Evolutionary conservation across 2,329 filamentous ascomycete species (phyloP).

Genomic region (Colletotrichum scovillei): DNA sequence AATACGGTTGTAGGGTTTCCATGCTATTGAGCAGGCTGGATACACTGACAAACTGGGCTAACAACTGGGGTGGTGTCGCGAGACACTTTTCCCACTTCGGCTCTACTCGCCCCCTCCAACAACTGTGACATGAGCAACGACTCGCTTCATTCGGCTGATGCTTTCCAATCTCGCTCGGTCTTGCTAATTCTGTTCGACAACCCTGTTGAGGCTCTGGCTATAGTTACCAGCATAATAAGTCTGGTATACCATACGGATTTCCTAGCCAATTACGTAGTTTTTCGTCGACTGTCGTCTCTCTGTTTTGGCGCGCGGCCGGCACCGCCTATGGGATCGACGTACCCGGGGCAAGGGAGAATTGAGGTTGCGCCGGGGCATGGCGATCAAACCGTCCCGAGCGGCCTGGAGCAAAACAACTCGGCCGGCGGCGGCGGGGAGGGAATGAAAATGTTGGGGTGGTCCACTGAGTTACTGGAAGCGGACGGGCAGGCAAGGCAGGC

Average conservation of each 20-base stretch:
- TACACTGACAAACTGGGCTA: too few relatives aligned
- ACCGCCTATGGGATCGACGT: conserved; percentile 15
- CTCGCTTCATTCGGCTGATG: conserved; percentile 12
- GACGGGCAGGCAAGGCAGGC: too few relatives aligned
- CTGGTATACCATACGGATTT: neutral
- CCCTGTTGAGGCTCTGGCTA: neutral
- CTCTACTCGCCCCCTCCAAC: conserved; percentile 7
- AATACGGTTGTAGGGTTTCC: neutral
- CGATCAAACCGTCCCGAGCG: conserved; percentile 35
- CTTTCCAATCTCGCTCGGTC: neutral
- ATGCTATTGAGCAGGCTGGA: neutral
- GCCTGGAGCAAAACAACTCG: conserved; percentile 22
- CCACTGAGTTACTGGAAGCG: too few relatives aligned
- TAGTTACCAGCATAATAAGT: neutral
- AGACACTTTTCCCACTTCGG: neutral
- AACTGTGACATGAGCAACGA: neutral
- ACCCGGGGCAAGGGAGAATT: conserved; percentile 19
- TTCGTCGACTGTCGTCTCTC: too few relatives aligned
- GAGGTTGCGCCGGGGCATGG: neutral
- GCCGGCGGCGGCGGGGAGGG: neutral
- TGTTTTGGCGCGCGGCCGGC: neutral
- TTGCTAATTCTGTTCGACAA: conserved; percentile 1
- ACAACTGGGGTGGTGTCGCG: neutral
- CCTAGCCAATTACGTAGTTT: neutral
- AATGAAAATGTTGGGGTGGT: too few relatives aligned